phyloP scores from a whole-genome alignment of 2,329 filamentous ascomycete genomes.

The Cladosporium sphaerospermum region DNA sequence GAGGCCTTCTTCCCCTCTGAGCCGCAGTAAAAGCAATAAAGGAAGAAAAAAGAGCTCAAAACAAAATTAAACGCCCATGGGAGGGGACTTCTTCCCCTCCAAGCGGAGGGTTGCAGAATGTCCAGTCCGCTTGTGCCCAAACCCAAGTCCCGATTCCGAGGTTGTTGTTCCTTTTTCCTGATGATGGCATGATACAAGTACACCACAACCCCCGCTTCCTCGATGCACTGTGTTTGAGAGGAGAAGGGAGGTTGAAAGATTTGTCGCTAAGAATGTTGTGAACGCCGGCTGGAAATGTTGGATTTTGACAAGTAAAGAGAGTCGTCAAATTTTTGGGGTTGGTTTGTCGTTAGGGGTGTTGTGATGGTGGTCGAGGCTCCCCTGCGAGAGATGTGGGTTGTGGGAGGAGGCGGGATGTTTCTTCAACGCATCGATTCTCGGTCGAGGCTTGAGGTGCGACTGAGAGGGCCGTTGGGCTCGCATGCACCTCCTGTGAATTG shows the following conservation, averaged over 20 bases:
- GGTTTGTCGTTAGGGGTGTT: background rate
- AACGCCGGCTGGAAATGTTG: background rate
- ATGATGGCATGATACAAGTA: constrained; percentile 2
- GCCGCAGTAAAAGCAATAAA: background rate
- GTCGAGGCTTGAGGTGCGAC: constrained; percentile 31
- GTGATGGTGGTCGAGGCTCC: background rate
- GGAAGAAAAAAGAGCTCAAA: background rate
- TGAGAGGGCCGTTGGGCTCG: constrained; percentile 22
- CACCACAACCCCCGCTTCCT: background rate
- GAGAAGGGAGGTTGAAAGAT: background rate
- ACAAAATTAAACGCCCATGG: background rate
- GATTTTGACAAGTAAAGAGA: constrained; percentile 5
- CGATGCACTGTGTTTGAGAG: background rate
- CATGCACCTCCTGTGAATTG: constrained; percentile 13
- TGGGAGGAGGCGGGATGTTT: background rate
- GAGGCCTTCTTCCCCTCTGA: background rate
- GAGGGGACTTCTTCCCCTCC: background rate
- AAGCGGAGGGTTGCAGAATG: too few species aligned
- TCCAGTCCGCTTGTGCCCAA: too few species aligned
- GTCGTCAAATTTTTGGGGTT: constrained; percentile 1
- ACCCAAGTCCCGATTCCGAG: background rate
- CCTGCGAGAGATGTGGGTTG: background rate
- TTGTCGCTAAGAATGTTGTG: background rate
- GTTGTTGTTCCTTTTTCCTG: background rate
- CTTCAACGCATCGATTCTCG: constrained; percentile 22